Evolutionary conservation across 2,329 filamentous ascomycete species (phyloP).

Genomic region (Aspergillus versicolor): DNA sequence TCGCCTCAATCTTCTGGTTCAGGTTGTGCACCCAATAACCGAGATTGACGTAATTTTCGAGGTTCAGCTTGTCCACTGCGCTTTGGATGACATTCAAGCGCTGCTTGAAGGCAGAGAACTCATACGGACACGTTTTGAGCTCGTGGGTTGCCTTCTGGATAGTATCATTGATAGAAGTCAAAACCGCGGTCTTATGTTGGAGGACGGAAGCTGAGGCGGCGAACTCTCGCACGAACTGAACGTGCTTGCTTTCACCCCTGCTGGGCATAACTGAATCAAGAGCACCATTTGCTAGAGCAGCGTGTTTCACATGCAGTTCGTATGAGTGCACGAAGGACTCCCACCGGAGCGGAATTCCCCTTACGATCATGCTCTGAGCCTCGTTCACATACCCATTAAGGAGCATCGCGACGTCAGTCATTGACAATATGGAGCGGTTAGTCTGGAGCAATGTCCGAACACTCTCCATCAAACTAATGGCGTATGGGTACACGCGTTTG

Average conservation of each 20-base stretch:
- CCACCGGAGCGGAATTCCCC: conserved; percentile 89
- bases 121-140: conserved; percentile 80
- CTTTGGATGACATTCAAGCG: conserved; percentile 84
- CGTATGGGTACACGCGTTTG: conserved; percentile 97
- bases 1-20: conserved; percentile 80
- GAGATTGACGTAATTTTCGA: conserved; percentile 94
- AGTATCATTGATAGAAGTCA: conserved; percentile 76
- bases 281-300: conserved; percentile 58
- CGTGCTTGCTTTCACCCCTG: conserved; percentile 82
- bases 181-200: conserved; percentile 79
- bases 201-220: conserved; percentile 82
- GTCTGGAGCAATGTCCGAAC: conserved; percentile 92
- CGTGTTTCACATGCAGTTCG: conserved; percentile 76
- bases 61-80: conserved; percentile 90
- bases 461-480: conserved; percentile 97
- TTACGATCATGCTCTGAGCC: conserved; percentile 76
- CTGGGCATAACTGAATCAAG: conserved; percentile 59
- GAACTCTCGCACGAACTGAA: conserved; percentile 94
- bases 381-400: conserved; percentile 91
- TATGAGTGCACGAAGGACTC: conserved; percentile 98
- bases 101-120: conserved; percentile 72
- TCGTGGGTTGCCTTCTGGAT: conserved; percentile 80
- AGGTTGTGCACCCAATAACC: conserved; percentile 84
- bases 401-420: conserved; percentile 84
- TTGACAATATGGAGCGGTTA: conserved; percentile 75